These are phyloP conservation scores for Evernia prunastri DNA, from an alignment of 495 filamentous ascomycete genomes.

Conservation along the genomic window DNA sequence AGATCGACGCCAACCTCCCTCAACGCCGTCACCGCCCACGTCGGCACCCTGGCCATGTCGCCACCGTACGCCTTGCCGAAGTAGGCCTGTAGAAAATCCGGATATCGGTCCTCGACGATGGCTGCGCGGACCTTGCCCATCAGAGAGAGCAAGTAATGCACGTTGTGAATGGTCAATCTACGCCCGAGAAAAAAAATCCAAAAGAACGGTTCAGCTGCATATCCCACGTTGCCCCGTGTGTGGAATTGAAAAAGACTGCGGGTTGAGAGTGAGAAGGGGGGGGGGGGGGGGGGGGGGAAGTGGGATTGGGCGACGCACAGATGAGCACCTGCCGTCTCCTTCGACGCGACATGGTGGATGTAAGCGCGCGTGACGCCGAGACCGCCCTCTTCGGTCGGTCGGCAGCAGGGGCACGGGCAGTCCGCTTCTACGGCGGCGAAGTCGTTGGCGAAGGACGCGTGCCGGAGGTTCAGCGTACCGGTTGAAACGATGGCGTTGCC, in stretches of 20 bases:
- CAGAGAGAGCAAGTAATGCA: conserved; percentile 77
- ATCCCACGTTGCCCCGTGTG: no score
- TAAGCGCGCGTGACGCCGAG: conserved; percentile 83
- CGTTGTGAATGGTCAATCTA: conserved; percentile 88
- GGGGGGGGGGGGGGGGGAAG: no score
- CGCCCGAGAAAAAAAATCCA: no score
- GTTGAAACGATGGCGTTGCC: conserved; percentile 82
- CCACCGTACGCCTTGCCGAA: conserved; percentile 66
- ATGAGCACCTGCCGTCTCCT: conserved; percentile 94
- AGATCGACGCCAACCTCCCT: conserved; percentile 80
- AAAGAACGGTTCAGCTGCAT: not conserved
- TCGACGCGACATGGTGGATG: conserved; percentile 83
- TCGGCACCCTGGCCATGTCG: conserved; percentile 60
- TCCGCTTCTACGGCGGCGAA: conserved; percentile 75
- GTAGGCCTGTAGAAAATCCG: conserved; percentile 69
- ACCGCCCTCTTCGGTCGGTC: conserved; percentile 58
- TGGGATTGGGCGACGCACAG: no score
- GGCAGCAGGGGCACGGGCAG: conserved; percentile 75
- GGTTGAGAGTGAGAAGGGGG: no score
- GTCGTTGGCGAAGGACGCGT: conserved; percentile 67
- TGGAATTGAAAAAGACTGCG: no score
- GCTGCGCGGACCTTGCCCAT: conserved; percentile 70
- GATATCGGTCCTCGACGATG: conserved; percentile 76
- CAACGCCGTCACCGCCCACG: conserved; percentile 82
- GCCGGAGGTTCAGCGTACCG: conserved; percentile 77